Evolutionary conservation across 257 asterid species (phyloP).

Genomic region (Linderniella brevidens): DNA sequence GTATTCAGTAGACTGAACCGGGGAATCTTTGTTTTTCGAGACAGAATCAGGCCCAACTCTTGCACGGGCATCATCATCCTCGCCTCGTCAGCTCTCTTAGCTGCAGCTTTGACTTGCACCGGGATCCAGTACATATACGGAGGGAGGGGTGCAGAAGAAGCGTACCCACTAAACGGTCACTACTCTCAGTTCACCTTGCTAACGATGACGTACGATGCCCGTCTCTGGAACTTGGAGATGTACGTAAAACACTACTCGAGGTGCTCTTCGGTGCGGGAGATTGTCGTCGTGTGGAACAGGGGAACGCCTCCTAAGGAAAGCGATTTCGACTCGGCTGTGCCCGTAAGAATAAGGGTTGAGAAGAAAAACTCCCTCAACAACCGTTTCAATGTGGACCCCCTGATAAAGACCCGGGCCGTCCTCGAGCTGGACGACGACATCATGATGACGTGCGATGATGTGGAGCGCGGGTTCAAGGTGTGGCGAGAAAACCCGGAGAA

Average conservation of each 20-base stretch:
- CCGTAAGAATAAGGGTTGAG: slow-evolving; percentile 72
- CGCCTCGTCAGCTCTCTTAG: slow-evolving; percentile 13
- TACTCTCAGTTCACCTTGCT: slow-evolving; percentile 81
- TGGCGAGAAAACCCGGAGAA: slow-evolving; percentile 80
- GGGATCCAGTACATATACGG: slow-evolving; percentile 56
- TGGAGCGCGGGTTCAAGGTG: slow-evolving; percentile 75
- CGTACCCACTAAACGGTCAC: slow-evolving; percentile 46
- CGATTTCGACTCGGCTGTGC: slow-evolving; percentile 75
- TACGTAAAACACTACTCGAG: slow-evolving; percentile 77
- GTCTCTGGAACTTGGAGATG: slow-evolving; percentile 87
- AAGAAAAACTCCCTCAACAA: slow-evolving; percentile 65
- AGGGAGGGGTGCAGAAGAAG: slow-evolving; percentile 81
- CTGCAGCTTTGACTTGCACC: slow-evolving; percentile 30
- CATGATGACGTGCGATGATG: slow-evolving; percentile 87
- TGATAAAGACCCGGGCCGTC: slow-evolving; percentile 61
- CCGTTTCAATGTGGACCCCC: slow-evolving; percentile 59
- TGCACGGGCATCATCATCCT: slow-evolving; percentile 34
- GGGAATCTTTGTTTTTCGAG: slow-evolving; percentile 33
- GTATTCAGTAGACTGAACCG: slow-evolving; percentile 65
- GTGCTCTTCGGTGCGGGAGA: slow-evolving; percentile 90
- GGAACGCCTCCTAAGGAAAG: slow-evolving; percentile 46
- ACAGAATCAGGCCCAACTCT: slow-evolving; percentile 41
- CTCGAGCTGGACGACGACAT: slow-evolving; percentile 95
- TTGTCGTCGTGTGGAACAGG: slow-evolving; percentile 94
- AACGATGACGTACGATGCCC: slow-evolving; percentile 92